A percentile compares a stretch with the other conserved stretches of the same genome.
These are phyloP conservation scores for Sporothrix inflata DNA, from an alignment of 2,329 filamentous ascomycete genomes.

Conservation along the genomic window DNA sequence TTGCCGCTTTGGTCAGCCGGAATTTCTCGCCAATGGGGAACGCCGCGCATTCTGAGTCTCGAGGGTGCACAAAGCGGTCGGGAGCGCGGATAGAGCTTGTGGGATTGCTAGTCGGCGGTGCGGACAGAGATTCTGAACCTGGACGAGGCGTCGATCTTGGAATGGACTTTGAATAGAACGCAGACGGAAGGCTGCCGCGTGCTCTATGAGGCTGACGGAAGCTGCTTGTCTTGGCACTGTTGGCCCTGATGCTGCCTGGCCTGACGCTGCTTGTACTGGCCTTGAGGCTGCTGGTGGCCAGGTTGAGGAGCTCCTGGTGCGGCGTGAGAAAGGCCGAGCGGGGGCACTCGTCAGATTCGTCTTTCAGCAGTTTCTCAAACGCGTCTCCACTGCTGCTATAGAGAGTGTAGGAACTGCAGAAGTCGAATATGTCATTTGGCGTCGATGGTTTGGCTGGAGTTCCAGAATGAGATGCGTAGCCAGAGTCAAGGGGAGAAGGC, in stretches of 20 bases:
- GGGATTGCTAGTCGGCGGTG: constrained; percentile 4
- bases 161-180: constrained; percentile 30
- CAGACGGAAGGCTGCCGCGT: constrained; percentile 25
- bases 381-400: constrained; percentile 29
- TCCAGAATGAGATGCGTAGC: constrained; percentile 32
- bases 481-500: constrained; percentile 30
- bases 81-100: constrained; percentile 37
- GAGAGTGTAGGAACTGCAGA: constrained; percentile 21
- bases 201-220: constrained; percentile 6
- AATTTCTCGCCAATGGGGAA: constrained; percentile 49
- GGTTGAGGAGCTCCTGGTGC: neutral
- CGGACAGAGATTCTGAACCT: constrained; percentile 37
- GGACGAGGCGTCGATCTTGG: constrained; percentile 27
- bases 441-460: constrained; percentile 23
- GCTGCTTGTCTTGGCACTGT: constrained; percentile 8
- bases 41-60: constrained; percentile 38
- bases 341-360: neutral
- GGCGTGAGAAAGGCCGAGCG: constrained; percentile 17
- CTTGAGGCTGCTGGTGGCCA: constrained; percentile 8
- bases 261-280: neutral
- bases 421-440: neutral
- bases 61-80: constrained; percentile 57
- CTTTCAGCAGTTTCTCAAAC: neutral
- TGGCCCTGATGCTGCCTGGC: neutral
- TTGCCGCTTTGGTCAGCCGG: constrained; percentile 48